Percentiles rank a stretch among this genome's conserved stretches.
Evolutionary conservation across 495 filamentous ascomycete species (phyloP).

Genomic region (Tuber melanosporum): DNA sequence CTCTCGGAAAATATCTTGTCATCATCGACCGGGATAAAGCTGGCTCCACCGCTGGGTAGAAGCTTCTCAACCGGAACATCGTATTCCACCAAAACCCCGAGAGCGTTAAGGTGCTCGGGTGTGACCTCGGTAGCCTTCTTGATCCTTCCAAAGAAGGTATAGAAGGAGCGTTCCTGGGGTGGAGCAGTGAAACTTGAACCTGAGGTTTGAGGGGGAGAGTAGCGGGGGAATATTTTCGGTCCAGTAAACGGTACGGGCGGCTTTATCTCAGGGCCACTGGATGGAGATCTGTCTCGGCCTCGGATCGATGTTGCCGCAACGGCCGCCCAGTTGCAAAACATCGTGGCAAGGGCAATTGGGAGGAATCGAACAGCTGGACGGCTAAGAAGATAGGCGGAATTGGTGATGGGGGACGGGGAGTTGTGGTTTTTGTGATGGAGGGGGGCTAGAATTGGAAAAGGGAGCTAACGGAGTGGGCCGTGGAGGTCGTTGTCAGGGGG

Average conservation of each 20-base stretch:
- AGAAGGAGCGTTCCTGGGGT: constrained; percentile 28
- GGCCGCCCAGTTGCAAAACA: constrained; percentile 42
- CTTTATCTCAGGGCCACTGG: not conserved
- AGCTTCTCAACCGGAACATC: constrained; percentile 36
- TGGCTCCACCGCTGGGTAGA: constrained; percentile 24
- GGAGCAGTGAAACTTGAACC: constrained; percentile 30
- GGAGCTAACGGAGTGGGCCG: not conserved
- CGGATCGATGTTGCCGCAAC: constrained; percentile 23
- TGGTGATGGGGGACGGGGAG: not conserved
- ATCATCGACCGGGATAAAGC: constrained; percentile 33
- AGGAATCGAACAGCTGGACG: constrained; percentile 14
- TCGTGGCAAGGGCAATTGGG: constrained; percentile 31
- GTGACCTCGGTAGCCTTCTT: constrained; percentile 40
- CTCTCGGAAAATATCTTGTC: constrained; percentile 35
- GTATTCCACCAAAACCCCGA: constrained; percentile 40
- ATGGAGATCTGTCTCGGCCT: not conserved
- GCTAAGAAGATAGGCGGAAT: not conserved
- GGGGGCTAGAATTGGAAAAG: not conserved
- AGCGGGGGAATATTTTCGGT: constrained; percentile 33
- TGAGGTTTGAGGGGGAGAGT: constrained; percentile 30
- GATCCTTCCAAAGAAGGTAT: constrained; percentile 37
- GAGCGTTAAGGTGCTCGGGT: constrained; percentile 32
- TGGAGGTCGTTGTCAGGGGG: not conserved
- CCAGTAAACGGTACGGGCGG: constrained; percentile 29
- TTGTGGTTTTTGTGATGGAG: not conserved